These are phyloP conservation scores for Trichomonascaceae sp. DNA, from an alignment of 1,139 yeast genomes.

Conservation along the genomic window DNA sequence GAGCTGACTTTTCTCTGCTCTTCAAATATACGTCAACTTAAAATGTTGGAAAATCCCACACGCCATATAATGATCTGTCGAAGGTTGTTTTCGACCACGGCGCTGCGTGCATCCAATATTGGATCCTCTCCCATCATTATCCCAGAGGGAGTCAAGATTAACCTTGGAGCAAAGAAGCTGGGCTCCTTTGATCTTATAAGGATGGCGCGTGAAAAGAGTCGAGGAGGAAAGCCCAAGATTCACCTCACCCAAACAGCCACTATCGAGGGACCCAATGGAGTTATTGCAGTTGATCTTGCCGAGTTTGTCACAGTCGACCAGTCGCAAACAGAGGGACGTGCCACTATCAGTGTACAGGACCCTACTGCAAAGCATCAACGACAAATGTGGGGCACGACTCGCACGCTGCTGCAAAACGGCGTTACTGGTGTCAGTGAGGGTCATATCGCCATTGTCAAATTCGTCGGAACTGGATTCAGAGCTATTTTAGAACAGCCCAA, in stretches of 20 bases:
- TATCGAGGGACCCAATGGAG: conserved; percentile 77
- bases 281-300: conserved; percentile 51
- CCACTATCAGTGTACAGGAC: conserved; percentile 43
- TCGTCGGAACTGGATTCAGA: conserved; percentile 96
- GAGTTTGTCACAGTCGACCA: conserved; percentile 43
- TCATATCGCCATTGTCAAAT: conserved; percentile 72
- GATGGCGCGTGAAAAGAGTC: conserved; percentile 17
- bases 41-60: too few species aligned
- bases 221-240: conserved; percentile 50
- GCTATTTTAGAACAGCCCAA: conserved; percentile 50
- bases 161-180: conserved; percentile 26
- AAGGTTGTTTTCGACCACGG: conserved; percentile 8
- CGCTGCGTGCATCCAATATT: conserved; percentile 24
- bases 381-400: conserved; percentile 91
- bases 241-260: conserved; percentile 47
- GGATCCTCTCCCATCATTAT: conserved; percentile 48
- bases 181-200: conserved; percentile 36
- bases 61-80: too few species aligned
- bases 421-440: conserved; percentile 87
- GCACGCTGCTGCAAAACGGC: conserved; percentile 66
- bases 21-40: not conserved
- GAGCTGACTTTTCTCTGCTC: not conserved
- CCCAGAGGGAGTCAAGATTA: conserved; percentile 38
- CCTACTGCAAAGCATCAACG: conserved; percentile 54
- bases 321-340: conserved; percentile 10